These are phyloP conservation scores for Bolboschoenoplectus hybrid DNA, from an alignment of 202 grass and related monocot genomes.

Conservation along the genomic window DNA sequence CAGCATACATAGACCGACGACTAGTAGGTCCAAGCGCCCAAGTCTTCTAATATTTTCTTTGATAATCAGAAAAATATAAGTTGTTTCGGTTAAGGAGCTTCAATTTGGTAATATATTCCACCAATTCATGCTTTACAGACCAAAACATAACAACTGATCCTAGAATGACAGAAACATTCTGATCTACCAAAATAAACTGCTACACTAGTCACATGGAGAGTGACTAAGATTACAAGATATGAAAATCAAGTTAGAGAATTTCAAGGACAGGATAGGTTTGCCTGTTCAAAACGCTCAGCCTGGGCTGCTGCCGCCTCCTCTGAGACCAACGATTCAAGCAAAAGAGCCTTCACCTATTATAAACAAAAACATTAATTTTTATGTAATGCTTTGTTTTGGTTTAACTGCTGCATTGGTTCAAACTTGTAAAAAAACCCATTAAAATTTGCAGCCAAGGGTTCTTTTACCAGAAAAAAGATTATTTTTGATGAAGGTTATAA, in stretches of 20 bases:
- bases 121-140: not conserved
- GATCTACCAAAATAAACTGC: not conserved
- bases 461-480: not conserved
- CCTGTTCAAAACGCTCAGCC: conserved; percentile 77
- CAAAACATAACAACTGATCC: not conserved
- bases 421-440: not conserved
- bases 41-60: not conserved
- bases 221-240: conserved; percentile 38
- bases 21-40: not conserved
- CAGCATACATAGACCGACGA: no score
- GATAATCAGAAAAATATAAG: not conserved
- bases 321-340: conserved; percentile 80
- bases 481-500: not conserved
- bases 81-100: not conserved
- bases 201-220: conserved; percentile 21
- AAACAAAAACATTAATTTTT: not conserved
- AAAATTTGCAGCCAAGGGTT: not conserved
- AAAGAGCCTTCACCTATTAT: conserved; percentile 64
- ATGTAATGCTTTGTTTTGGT: not conserved
- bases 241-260: not conserved
- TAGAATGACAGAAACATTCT: conserved; percentile 5
- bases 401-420: not conserved
- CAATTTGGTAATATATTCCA: conserved; percentile 1
- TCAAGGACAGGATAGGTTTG: conserved; percentile 71
- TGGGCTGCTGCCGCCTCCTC: conserved; percentile 66